These are phyloP conservation scores for Eleusine indica DNA, from an alignment of 176 grass and related monocot genomes.

Conservation along the genomic window DNA sequence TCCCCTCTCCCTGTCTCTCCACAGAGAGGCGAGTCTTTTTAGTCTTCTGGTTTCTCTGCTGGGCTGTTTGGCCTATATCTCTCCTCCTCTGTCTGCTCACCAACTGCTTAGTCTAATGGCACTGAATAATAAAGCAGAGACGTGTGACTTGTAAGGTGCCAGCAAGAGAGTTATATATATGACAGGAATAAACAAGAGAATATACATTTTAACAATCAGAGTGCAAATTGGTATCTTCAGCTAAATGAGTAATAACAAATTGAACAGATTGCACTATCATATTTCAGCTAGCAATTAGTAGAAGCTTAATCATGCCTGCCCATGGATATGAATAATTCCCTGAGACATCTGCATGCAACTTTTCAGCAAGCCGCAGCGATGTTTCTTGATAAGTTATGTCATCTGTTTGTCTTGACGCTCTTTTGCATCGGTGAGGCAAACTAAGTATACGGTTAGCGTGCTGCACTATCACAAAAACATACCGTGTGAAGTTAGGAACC, in stretches of 20 bases:
- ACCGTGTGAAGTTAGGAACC: constrained; percentile 31
- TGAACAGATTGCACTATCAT: not conserved
- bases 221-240: not conserved
- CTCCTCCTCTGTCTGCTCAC: constrained; percentile 27
- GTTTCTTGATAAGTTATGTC: constrained; percentile 2
- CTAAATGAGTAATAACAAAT: not conserved
- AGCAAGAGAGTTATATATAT: not conserved
- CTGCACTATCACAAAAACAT: constrained; percentile 6
- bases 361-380: not conserved
- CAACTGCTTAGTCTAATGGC: constrained; percentile 17
- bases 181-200: not conserved
- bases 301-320: not conserved
- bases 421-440: not conserved
- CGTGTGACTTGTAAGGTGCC: not conserved
- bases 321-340: constrained; percentile 21
- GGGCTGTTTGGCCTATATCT: constrained; percentile 32
- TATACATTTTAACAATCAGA: not conserved
- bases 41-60: constrained; percentile 34
- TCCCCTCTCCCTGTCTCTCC: constrained; percentile 6
- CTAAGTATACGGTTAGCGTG: not conserved
- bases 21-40: not conserved
- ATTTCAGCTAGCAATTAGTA: constrained; percentile 17
- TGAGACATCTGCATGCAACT: not conserved
- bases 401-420: not conserved
- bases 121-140: constrained; percentile 22